phyloP scores from a whole-genome alignment of 1,284 basidiomycete species.

The Peniophora sp. region DNA sequence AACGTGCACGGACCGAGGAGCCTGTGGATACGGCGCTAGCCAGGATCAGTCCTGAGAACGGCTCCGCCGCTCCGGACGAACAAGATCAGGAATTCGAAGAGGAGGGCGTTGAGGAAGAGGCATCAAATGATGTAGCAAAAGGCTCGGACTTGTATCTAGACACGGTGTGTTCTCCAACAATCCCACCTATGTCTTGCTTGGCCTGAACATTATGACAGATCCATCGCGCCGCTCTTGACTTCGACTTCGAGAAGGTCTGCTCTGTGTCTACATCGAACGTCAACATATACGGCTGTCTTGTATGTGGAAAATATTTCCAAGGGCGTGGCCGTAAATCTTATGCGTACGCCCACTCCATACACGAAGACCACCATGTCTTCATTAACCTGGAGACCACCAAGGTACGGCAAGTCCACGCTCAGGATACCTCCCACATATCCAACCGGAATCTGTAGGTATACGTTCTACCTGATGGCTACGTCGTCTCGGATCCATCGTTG shows the following conservation, averaged over 20 bases:
- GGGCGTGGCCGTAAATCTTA: slow-evolving; percentile 89
- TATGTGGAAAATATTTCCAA: slow-evolving; percentile 99
- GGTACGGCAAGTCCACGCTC: slow-evolving; percentile 35
- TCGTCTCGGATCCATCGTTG: slow-evolving; percentile 89
- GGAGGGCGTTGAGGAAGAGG: slow-evolving; percentile 28
- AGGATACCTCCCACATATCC: neutral
- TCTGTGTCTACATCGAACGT: slow-evolving; percentile 94
- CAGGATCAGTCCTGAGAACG: neutral
- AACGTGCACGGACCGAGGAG: slow-evolving; percentile 7
- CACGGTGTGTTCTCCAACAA: slow-evolving; percentile 54
- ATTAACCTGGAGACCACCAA: slow-evolving; percentile 91
- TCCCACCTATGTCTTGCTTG: slow-evolving; percentile 1
- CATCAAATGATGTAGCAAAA: slow-evolving; percentile 36
- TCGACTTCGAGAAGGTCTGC: slow-evolving; percentile 99
- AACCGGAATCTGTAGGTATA: slow-evolving; percentile 61
- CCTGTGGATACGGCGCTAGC: slow-evolving; percentile 8
- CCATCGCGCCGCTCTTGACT: slow-evolving; percentile 85
- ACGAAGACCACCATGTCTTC: slow-evolving; percentile 97
- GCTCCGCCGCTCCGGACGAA: neutral
- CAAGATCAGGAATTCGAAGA: slow-evolving; percentile 38
- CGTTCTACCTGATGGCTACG: slow-evolving; percentile 96
- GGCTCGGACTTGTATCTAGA: slow-evolving; percentile 92
- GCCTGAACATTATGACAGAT: slow-evolving; percentile 36
- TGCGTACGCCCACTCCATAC: slow-evolving; percentile 95
- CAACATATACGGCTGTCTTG: slow-evolving; percentile 96